Evolutionary conservation across 2,329 filamentous ascomycete genomes (phyloP).

Genomic region (Fusarium liriodendri): DNA sequence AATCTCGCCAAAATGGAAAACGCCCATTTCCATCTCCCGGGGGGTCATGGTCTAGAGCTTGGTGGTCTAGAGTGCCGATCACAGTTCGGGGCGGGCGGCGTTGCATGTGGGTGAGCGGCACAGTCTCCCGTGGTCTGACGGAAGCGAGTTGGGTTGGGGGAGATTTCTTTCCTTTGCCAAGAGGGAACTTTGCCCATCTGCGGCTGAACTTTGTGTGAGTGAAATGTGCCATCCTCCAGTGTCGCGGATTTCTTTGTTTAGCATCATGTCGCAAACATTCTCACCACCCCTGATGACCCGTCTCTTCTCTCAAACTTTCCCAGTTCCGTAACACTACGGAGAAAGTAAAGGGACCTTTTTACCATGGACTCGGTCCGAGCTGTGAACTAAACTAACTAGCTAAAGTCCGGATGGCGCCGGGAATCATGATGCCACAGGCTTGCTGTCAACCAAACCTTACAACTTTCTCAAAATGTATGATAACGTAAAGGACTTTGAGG

Average conservation of each 20-base stretch:
- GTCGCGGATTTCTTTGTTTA: not conserved
- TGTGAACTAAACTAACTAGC: not conserved
- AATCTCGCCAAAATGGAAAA: not conserved
- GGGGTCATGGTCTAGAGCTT: not conserved
- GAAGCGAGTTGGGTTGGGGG: slow-evolving; percentile 38
- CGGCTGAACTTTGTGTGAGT: slow-evolving; percentile 12
- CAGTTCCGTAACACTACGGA: not conserved
- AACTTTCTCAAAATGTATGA: not conserved
- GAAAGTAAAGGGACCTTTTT: not conserved
- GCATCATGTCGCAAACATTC: not conserved
- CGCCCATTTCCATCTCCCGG: not conserved
- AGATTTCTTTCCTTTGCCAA: slow-evolving; percentile 14
- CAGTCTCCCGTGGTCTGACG: slow-evolving; percentile 17
- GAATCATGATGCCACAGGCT: slow-evolving; percentile 23
- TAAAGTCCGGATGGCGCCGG: slow-evolving; percentile 31
- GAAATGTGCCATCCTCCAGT: not conserved
- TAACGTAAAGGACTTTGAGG: slow-evolving; percentile 5
- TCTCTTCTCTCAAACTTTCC: not conserved
- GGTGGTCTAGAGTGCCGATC: slow-evolving; percentile 26
- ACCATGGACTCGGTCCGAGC: slow-evolving; percentile 28
- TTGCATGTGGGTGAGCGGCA: slow-evolving; percentile 27
- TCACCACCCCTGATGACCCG: not conserved
- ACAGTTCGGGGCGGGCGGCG: slow-evolving; percentile 24
- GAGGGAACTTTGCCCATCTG: not conserved
- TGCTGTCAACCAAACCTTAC: slow-evolving; percentile 11